A percentile compares a stretch with the other conserved stretches of the same genome.
Evolutionary conservation across 768 basidiomycete genomes (phyloP).

Genomic region (Lactarius hengduanensis): DNA sequence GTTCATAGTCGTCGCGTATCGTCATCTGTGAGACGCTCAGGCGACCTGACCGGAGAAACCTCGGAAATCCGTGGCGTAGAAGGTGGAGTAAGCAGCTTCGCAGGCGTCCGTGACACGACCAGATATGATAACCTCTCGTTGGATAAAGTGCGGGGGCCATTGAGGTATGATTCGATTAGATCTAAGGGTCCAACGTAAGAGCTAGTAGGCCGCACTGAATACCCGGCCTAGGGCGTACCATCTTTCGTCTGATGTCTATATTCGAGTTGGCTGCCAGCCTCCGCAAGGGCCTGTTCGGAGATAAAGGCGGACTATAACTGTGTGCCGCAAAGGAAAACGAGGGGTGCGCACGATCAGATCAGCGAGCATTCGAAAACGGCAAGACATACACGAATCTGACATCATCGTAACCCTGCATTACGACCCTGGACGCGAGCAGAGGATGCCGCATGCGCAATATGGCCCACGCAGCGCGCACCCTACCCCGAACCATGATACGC

Average conservation of each 20-base stretch:
- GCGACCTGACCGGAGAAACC: conserved; percentile 18
- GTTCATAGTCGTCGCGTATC: conserved; percentile 48
- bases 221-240: conserved; percentile 39
- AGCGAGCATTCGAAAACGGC: neutral
- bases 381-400: conserved; percentile 62
- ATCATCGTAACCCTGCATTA: conserved; percentile 61
- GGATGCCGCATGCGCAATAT: conserved; percentile 70
- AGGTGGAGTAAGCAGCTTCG: conserved; percentile 37
- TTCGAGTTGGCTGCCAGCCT: conserved; percentile 50
- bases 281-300: conserved; percentile 44
- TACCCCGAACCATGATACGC: conserved; percentile 41
- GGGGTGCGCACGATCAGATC: neutral
- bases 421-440: conserved; percentile 60
- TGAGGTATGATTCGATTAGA: conserved; percentile 68
- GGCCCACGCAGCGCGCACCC: conserved; percentile 66
- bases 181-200: conserved; percentile 36
- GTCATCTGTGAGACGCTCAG: conserved; percentile 26
- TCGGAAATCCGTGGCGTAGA: conserved; percentile 32
- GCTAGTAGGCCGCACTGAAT: conserved; percentile 5
- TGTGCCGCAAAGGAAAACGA: neutral
- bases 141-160: conserved; percentile 73
- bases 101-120: conserved; percentile 44
- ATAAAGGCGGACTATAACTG: conserved; percentile 49
- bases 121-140: conserved; percentile 65
- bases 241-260: conserved; percentile 53